Evolutionary conservation across 495 filamentous ascomycete species (phyloP).

Genomic region (Penicillium longicatenatum): DNA sequence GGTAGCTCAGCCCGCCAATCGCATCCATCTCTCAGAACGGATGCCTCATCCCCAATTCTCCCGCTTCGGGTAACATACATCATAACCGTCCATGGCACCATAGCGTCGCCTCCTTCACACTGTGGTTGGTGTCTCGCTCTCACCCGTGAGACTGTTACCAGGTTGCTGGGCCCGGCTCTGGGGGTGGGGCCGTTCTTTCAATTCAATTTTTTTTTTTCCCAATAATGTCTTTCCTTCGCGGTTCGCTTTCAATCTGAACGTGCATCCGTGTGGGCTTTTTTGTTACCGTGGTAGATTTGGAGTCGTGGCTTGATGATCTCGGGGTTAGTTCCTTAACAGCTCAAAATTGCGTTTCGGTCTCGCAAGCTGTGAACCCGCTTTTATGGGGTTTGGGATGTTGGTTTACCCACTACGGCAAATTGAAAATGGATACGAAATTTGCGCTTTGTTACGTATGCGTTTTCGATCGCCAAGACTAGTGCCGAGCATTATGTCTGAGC

Average conservation of each 20-base stretch:
- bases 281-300: neutral
- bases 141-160: conserved; percentile 19
- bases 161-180: conserved; percentile 26
- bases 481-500: neutral
- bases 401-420: neutral
- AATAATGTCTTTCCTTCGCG: neutral
- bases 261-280: neutral
- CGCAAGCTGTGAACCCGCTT: neutral
- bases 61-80: neutral
- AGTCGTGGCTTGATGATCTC: neutral
- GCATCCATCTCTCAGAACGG: neutral
- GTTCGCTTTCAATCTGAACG: neutral
- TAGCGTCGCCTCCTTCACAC: neutral
- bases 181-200: conserved; percentile 11
- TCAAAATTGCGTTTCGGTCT: neutral
- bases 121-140: neutral
- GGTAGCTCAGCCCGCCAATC: neutral
- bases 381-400: neutral
- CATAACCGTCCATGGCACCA: neutral
- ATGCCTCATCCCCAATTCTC: neutral
- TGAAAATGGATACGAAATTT: neutral
- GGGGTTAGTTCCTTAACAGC: neutral
- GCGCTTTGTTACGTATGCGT: neutral
- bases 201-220: neutral
- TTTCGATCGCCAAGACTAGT: neutral